Evolutionary conservation across 108 stramenopile species (phyloP).

Genomic region (Skeletonema marinoi): DNA sequence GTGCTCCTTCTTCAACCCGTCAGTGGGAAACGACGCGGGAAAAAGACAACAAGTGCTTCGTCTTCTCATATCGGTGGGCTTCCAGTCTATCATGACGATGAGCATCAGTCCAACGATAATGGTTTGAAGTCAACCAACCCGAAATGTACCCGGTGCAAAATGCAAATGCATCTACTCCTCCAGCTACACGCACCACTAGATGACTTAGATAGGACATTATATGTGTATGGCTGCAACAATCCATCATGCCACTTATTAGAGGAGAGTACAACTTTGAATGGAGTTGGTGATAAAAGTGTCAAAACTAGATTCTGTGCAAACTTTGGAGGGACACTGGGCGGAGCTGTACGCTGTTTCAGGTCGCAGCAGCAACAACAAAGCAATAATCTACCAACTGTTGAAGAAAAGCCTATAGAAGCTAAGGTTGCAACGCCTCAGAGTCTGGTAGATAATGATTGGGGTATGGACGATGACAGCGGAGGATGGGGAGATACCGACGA

Average conservation of each 20-base stretch:
- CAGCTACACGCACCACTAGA: slow-evolving; percentile 56
- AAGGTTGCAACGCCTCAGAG: not conserved
- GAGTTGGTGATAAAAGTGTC: not conserved
- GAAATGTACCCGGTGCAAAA: slow-evolving; percentile 49
- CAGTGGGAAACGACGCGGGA: slow-evolving; percentile 23
- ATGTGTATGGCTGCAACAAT: slow-evolving; percentile 63
- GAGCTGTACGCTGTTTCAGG: slow-evolving; percentile 51
- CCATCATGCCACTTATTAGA: slow-evolving; percentile 37
- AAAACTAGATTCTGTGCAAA: slow-evolving; percentile 42
- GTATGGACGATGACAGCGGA: slow-evolving; percentile 34
- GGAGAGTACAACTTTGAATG: not conserved
- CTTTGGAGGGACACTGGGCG: slow-evolving; percentile 22
- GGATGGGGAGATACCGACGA: slow-evolving; percentile 19
- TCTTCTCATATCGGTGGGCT: slow-evolving; percentile 61
- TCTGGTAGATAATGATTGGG: slow-evolving; percentile 62
- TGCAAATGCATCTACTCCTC: slow-evolving; percentile 57
- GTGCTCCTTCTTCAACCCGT: slow-evolving; percentile 62
- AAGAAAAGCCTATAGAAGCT: not conserved
- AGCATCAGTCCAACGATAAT: not conserved
- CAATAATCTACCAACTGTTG: not conserved
- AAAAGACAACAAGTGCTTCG: slow-evolving; percentile 9
- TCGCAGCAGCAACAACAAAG: slow-evolving; percentile 14
- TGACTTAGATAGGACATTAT: slow-evolving; percentile 44
- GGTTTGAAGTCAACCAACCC: slow-evolving; percentile 12
- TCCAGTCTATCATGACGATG: slow-evolving; percentile 34